Evolutionary conservation across 495 filamentous ascomycete genomes (phyloP).

Genomic region (Echria macrotheca): DNA sequence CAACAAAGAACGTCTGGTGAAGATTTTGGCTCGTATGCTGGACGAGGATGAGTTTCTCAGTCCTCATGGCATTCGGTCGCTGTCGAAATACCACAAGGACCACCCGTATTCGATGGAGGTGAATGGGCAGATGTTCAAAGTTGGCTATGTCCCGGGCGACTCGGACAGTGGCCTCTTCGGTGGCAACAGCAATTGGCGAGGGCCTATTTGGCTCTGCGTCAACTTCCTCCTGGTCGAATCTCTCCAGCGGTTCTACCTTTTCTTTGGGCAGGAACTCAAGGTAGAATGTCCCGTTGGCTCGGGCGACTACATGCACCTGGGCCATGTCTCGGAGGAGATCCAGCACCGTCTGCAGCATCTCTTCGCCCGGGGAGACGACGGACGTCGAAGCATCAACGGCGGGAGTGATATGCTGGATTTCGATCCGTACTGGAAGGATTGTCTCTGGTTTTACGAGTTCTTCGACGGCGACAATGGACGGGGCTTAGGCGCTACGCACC

Average conservation of each 20-base stretch:
- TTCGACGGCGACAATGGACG: constrained; percentile 90
- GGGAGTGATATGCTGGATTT: constrained; percentile 80
- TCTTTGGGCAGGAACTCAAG: constrained; percentile 81
- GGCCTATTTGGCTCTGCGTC: constrained; percentile 91
- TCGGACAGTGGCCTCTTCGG: constrained; percentile 92
- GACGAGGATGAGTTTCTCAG: constrained; percentile 91
- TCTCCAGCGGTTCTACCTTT: constrained; percentile 86
- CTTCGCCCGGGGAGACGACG: constrained; percentile 76
- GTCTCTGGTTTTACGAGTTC: constrained; percentile 95
- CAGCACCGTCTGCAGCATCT: constrained; percentile 93
- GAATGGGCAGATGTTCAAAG: constrained; percentile 82
- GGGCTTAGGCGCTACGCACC: constrained; percentile 87
- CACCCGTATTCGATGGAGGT: constrained; percentile 94
- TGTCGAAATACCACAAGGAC: constrained; percentile 89
- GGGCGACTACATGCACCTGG: constrained; percentile 92
- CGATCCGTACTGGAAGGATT: constrained; percentile 86
- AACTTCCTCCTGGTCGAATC: constrained; percentile 95
- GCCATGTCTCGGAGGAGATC: constrained; percentile 92
- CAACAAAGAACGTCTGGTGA: constrained; percentile 77
- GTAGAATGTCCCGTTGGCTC: constrained; percentile 93
- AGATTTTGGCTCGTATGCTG: constrained; percentile 85
- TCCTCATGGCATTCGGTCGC: constrained; percentile 82
- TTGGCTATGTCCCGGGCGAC: constrained; percentile 87
- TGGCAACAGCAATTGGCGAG: constrained; percentile 96
- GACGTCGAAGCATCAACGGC: constrained; percentile 78